Base-by-base conservation (phyloP, 1,284 basidiomycete species). In the Naganishia liquefaciens region DNA sequence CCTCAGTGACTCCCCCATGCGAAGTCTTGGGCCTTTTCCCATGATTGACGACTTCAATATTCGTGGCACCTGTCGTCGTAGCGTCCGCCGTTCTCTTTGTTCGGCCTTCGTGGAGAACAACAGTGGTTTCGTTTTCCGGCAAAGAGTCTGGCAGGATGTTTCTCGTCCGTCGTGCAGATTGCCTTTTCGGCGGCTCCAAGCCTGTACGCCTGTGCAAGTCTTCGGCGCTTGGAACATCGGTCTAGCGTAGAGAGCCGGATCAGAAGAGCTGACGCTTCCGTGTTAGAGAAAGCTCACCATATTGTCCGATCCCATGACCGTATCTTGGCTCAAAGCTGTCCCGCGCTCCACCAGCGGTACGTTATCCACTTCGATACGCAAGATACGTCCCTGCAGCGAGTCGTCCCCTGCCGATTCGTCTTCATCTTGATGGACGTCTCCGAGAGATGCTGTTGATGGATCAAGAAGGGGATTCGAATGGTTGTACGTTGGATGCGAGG, bases 391-490 rank as follows among this genome's bases (percentile, higher is more conserved):
- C 19, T 28, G 21, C 25, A 9, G 33, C 19, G 21, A 6, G 2
- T 37, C 43, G 10, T 28, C 33, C n/a, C 4, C 15, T 11, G 23
- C 23, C 54, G 5, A 25, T 10, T n/a, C 37, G 51, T 28, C 13
- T 33, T 23, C 52, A 13, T 52, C 46, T 27, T 51, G 37, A 7
- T 54, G 30, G 21, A 42, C 57, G 27, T 37, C 47, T 44, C 21
- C 63, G 27, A 40, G 44, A 19, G 46, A 52, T 40, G 42, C 37
- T 40, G 50, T 62, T 6, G 66, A 64, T 17, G 55, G 50, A 42
- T 67, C 62, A 49, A 68, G 49, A 25, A 68, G 64, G 37, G 66
- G 66, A 28, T 68, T 68, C 13, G 63, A 65, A 21, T 64, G 51
- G 33, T 68, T 68, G 54, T 65, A 62, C 6, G 66, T 68, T 21